Evolutionary conservation across 2,329 filamentous ascomycete genomes (phyloP).

Genomic region (Colletotrichum noveboracense): DNA sequence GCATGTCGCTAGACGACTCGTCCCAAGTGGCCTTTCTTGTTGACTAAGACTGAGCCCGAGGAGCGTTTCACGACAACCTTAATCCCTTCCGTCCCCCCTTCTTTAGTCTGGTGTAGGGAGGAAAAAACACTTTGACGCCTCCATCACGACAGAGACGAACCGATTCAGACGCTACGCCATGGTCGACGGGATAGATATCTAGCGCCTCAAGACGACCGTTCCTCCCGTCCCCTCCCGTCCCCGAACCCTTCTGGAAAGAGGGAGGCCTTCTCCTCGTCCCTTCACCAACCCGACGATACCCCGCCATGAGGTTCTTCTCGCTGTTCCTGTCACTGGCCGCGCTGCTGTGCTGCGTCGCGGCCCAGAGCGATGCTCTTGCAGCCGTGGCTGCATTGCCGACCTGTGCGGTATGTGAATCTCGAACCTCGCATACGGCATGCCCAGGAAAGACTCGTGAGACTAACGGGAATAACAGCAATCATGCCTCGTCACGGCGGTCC

Average conservation of each 20-base stretch:
- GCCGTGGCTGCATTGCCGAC: constrained; percentile 28
- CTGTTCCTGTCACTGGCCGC: constrained; percentile 10
- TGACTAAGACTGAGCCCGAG: constrained; percentile 1
- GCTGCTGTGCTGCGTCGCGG: constrained; percentile 1
- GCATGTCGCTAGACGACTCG: constrained; percentile 9
- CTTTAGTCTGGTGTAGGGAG: not conserved
- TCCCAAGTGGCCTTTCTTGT: constrained; percentile 6
- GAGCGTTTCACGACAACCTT: constrained; percentile 18
- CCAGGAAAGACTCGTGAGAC: not conserved
- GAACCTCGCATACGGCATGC: not conserved
- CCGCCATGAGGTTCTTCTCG: constrained; percentile 10
- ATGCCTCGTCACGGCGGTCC: constrained; percentile 30
- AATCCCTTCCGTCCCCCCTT: not conserved
- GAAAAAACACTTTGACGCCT: not conserved
- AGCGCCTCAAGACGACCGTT: not conserved
- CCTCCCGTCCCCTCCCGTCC: not conserved
- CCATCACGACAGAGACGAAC: not conserved
- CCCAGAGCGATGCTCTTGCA: constrained; percentile 5
- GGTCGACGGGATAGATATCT: constrained; percentile 13
- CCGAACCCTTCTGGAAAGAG: not conserved
- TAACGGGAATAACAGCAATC: constrained; percentile 20
- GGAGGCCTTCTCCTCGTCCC: not conserved
- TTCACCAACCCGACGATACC: not conserved
- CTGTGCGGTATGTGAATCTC: constrained; percentile 34
- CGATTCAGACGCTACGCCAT: constrained; percentile 4